Conservation (phyloP, 2,329 filamentous ascomycete species). For the Fusarium palustre region DNA sequence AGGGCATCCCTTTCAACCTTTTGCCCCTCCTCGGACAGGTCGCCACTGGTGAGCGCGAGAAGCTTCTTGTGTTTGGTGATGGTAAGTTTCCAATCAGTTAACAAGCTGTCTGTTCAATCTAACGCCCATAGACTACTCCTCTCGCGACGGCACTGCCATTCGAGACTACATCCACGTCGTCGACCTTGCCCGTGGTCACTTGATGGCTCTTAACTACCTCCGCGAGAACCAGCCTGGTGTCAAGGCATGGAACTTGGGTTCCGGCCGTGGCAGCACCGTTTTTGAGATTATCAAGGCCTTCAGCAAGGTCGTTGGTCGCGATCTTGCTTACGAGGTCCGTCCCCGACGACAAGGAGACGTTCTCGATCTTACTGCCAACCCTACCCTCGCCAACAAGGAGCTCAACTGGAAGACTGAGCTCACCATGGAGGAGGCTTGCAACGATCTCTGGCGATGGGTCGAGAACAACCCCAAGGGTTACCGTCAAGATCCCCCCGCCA, state of each 20-base stretch:
- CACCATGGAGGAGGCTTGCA: conserved; percentile 91
- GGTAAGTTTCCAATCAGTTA: conserved; percentile 66
- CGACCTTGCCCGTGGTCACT: conserved; percentile 86
- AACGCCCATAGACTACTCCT: conserved; percentile 78
- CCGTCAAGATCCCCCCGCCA: conserved; percentile 87
- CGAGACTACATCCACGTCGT: conserved; percentile 98
- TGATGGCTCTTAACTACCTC: conserved; percentile 91
- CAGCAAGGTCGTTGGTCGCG: conserved; percentile 83
- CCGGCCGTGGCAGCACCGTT: conserved; percentile 93
- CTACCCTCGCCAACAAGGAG: conserved; percentile 86
- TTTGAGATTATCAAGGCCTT: conserved; percentile 98
- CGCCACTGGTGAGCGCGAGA: conserved; percentile 92
- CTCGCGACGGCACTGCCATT: conserved; percentile 91
- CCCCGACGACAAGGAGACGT: conserved; percentile 89
- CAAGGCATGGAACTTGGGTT: conserved; percentile 96
- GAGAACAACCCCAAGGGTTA: conserved; percentile 97
- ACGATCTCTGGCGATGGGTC: conserved; percentile 96
- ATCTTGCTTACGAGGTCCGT: conserved; percentile 88
- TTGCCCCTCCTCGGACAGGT: conserved; percentile 95
- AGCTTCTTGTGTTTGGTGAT: conserved; percentile 93
- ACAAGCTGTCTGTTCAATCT: conserved; percentile 15
- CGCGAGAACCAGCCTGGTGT: conserved; percentile 87
- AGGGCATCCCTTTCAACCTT: conserved; percentile 95
- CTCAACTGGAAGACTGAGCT: conserved; percentile 91
- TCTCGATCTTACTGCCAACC: conserved; percentile 93